Conservation (phyloP, 306 rosid genomes). For the Trichosanthes cucumerina region DNA sequence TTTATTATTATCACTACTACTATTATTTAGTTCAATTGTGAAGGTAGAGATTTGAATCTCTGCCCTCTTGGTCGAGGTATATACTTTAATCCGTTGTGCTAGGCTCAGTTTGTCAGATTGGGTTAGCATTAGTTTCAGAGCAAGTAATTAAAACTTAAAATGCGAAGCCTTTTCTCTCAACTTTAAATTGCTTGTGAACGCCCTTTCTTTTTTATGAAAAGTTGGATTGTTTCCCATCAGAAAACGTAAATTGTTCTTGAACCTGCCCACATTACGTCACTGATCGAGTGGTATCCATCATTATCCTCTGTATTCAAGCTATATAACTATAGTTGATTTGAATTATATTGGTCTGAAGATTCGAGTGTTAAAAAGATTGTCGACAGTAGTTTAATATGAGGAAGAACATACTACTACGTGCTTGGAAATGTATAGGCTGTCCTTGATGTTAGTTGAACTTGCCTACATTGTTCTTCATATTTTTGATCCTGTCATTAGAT, state of each 20-base stretch:
- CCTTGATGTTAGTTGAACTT: background rate
- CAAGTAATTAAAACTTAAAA: background rate
- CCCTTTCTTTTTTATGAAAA: background rate
- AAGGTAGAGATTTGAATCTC: background rate
- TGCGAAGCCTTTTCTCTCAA: background rate
- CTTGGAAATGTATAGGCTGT: background rate
- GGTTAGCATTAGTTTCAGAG: background rate
- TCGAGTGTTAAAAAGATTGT: background rate
- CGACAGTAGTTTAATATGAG: background rate
- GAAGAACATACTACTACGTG: background rate
- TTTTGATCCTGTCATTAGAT: background rate
- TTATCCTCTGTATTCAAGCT: background rate
- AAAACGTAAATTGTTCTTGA: background rate
- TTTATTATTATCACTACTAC: too few species aligned
- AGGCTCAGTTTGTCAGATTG: too few species aligned
- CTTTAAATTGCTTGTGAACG: background rate
- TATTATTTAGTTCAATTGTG: background rate
- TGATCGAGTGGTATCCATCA: background rate
- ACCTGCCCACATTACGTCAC: background rate
- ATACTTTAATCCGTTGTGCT: background rate
- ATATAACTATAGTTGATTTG: background rate
- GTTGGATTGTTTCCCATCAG: background rate
- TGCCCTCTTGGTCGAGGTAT: background rate
- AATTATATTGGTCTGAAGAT: background rate
- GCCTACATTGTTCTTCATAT: background rate